Percentiles rank a stretch among this genome's conserved stretches.
phyloP scores from a whole-genome alignment of 2,329 filamentous ascomycete species.

The Ceratocystis alfenasii region DNA sequence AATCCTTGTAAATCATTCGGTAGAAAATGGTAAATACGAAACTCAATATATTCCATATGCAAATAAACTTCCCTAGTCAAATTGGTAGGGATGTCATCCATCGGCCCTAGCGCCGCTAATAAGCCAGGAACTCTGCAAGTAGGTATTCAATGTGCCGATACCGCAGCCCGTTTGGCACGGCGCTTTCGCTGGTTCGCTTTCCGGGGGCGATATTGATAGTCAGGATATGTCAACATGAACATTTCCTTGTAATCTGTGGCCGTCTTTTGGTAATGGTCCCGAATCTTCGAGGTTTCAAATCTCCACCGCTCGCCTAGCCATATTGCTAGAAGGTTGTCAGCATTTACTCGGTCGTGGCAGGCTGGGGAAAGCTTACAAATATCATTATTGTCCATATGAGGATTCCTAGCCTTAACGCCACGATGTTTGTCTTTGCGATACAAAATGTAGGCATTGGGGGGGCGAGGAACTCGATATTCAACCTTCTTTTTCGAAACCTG shows the following conservation, averaged over 20 bases:
- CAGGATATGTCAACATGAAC: slow-evolving; percentile 14
- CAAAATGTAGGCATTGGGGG: slow-evolving; percentile 18
- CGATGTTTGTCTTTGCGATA: slow-evolving; percentile 19
- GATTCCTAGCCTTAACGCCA: neutral
- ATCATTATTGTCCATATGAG: slow-evolving; percentile 15
- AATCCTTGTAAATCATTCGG: too few species aligned
- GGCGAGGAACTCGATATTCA: slow-evolving; percentile 7
- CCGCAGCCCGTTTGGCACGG: neutral
- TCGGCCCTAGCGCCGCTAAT: too few species aligned
- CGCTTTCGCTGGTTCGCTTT: slow-evolving; percentile 14
- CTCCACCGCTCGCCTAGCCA: slow-evolving; percentile 10
- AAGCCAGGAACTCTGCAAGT: too few species aligned
- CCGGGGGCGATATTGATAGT: slow-evolving; percentile 17
- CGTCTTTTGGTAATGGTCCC: slow-evolving; percentile 5
- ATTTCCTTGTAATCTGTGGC: slow-evolving; percentile 7
- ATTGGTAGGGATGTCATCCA: too few species aligned
- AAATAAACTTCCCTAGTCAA: too few species aligned
- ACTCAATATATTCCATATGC: too few species aligned
- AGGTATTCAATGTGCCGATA: neutral
- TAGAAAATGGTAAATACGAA: too few species aligned
- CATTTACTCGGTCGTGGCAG: neutral
- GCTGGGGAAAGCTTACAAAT: slow-evolving; percentile 13
- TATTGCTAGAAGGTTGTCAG: slow-evolving; percentile 11
- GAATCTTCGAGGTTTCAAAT: neutral
- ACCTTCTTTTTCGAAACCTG: neutral